Conservation (phyloP, 2,329 filamentous ascomycete species). For the Trichoderma polysporum region DNA sequence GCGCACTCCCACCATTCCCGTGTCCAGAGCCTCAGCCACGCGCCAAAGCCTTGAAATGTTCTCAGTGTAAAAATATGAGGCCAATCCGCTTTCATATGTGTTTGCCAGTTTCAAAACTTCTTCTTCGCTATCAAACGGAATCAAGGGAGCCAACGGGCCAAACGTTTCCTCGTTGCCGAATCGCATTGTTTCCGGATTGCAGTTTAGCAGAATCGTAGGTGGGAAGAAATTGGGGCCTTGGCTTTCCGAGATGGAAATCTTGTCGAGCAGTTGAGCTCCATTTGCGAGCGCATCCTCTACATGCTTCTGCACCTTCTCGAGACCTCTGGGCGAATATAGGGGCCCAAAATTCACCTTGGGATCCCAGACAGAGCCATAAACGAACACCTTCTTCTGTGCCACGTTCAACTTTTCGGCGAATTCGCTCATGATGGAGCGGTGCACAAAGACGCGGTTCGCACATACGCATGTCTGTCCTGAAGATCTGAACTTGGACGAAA, state of each 20-base stretch:
- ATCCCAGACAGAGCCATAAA: slow-evolving; percentile 62
- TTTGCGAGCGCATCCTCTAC: slow-evolving; percentile 64
- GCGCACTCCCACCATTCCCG: slow-evolving; percentile 67
- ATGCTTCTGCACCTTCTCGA: slow-evolving; percentile 62
- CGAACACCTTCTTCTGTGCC: slow-evolving; percentile 42
- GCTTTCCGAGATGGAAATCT: slow-evolving; percentile 43
- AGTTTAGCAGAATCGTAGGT: slow-evolving; percentile 70
- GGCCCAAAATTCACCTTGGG: slow-evolving; percentile 61
- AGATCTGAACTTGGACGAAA: slow-evolving; percentile 81
- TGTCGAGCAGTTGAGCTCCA: slow-evolving; percentile 59
- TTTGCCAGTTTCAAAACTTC: slow-evolving; percentile 71
- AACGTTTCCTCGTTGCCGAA: slow-evolving; percentile 72
- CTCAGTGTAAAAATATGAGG: slow-evolving; percentile 69
- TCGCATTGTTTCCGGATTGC: slow-evolving; percentile 58
- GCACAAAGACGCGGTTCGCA: slow-evolving; percentile 74
- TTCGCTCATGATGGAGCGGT: slow-evolving; percentile 68
- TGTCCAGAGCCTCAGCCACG: slow-evolving; percentile 54
- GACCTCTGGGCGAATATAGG: slow-evolving; percentile 56
- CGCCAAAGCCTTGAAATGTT: slow-evolving; percentile 42
- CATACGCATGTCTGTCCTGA: slow-evolving; percentile 91
- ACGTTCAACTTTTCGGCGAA: slow-evolving; percentile 42
- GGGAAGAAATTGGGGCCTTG: slow-evolving; percentile 64
- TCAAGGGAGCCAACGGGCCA: slow-evolving; percentile 69
- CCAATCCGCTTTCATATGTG: slow-evolving; percentile 66
- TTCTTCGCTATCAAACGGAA: slow-evolving; percentile 68